Base-by-base conservation (phyloP, 2,329 filamentous ascomycete species). In the Monosporascus sp. region DNA sequence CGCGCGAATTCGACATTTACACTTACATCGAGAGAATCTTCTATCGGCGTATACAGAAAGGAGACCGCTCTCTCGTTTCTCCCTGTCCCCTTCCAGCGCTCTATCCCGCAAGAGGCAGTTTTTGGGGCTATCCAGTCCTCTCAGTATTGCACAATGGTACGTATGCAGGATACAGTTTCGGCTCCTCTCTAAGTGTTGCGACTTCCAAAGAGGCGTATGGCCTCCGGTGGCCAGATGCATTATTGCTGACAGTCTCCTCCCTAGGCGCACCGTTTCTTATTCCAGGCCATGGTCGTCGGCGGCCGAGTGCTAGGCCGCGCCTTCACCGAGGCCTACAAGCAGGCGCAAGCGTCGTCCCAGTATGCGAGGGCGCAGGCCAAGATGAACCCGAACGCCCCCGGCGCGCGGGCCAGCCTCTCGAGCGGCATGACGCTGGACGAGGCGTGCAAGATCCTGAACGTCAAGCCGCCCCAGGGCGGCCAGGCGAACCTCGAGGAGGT, bases 381-480 rank as follows among this genome's bases (percentile, higher is more conserved):
- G 65, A 69, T 73, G 51, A 80, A 81, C 60, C 73, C 73, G 53
- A 73, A 70, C 61, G 67, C 61, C 41, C 61, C 67, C 37, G 69
- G 69, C 9, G 65, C 74, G 49, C 67, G 68, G 54, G 63, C 66
- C 41, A 69, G 64, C 54, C 66, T 79, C 57, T 78, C 84, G 27
- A 82, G 83, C 5, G 89, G 91, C 68, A 87, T 97, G 72, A 94
- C 91, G 8, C 85, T 99, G 65, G 90, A 96, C 62, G 94, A 99
- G 78, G 94, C 94, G 51, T 97, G 91, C 82, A 90, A 91, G 74
- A 97, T 99, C 67, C 82, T 99, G 58, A 96, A 99, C 70, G 91
- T 99, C 62, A 90, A 93, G 70, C 90, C 92, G 38, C 92, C 93
- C 1, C 82, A 88, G 69, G 82, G 80, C 56, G 90, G 89, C 46